Base-by-base conservation (phyloP, 495 filamentous ascomycete genomes). In the Cryomyces minteri region DNA sequence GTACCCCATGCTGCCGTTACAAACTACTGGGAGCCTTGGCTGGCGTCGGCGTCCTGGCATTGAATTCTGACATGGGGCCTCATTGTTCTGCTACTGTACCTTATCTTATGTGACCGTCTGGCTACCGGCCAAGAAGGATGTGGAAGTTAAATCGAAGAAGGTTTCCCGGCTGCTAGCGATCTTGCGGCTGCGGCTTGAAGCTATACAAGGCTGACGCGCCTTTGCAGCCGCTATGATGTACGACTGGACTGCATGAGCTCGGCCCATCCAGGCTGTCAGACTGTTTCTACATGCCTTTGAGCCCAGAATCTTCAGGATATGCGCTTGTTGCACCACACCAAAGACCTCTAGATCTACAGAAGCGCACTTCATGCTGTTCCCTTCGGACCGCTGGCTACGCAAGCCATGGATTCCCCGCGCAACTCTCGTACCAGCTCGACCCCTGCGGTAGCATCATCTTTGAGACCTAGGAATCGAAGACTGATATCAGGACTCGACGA, bases 401-500 rank as follows among this genome's bases (percentile, higher is more conserved):
- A 48, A 49, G 51, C 45, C 51, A 55, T 55, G 53, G 40, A 31
- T 51, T 51, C 37, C 41, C 43, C 40, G 12, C n/a, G 2, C 31
- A 46, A 48, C 34, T 51, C 51, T 31, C 52, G 48, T 39, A 54
- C 39, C 41, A 56, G 54, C 51, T 53, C 54, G 14, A 54, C 46
- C 14, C 48, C 48, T 25, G 18, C 18, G 18, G 18, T 25, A 39
- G 46, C 56, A 28, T 58, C 60, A 6, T 50, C 57, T 6, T 48
- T 64, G 9, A 53, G 61, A 11, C 59, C 61, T 3, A 55, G 61
- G 5, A 54, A 51, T 12, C 51, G 54, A 10, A 55, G 61, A 29
- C 49, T 64, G 43, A 62, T 64, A 31, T 62, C 61, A n/a, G 53
- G 54, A 6, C 51, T 64, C 30, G 56, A 58, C 36, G 61, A 61